Base-by-base conservation (phyloP, 495 filamentous ascomycete species). In the Podospora bellae-mahoneyi region DNA sequence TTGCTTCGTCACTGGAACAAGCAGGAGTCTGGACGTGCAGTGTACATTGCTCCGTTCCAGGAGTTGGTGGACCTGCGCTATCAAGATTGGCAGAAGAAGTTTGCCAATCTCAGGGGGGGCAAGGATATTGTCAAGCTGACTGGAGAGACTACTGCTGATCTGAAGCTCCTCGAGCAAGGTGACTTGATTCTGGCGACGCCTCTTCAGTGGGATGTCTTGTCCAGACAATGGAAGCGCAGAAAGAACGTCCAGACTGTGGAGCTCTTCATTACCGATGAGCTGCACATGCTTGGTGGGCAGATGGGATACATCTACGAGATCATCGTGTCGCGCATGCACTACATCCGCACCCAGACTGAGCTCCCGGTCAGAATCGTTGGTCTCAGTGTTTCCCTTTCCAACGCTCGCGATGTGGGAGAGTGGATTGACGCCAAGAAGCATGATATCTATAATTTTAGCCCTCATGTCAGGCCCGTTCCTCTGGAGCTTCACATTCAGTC, bases 381-480 rank as follows among this genome's bases (percentile, higher is more conserved):
- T 7, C 81, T 99, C 65, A 96, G 92, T 77, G 96, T 97, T 56
- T 94, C 94, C 19, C 85, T 99, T 28, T 90, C 95, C 15, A 98
- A 97, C 77, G 89, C 95, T 54, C 88, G 94, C 56, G 95, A 98
- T 75, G 87, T 98, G 68, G 94, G 96, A 58, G 96, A 98, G 79
- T 99, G 95, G 95, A 96, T 98, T 71, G 96, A 96, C 66, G 96
- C 95, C n/a, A 94, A 88, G 68, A 98, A 97, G 82, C 96, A 99
- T 75, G 96, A 92, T 44, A 96, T 97, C 66, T 98, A 91, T 84
- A 99, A 98, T 80, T 99, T 99, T 84, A 97, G 92, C 73, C 95
- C 95, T 3, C 88, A 94, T 73, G 88, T 93, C 66, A 89, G 95
- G 26, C 89, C 92, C 4, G 87, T 96, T 2, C 94, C 94, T 2